Evolutionary conservation across 441 rosid species (phyloP), one percentile per base, ranked within the genome.

Genomic region (Omphalea diandra): DNA sequence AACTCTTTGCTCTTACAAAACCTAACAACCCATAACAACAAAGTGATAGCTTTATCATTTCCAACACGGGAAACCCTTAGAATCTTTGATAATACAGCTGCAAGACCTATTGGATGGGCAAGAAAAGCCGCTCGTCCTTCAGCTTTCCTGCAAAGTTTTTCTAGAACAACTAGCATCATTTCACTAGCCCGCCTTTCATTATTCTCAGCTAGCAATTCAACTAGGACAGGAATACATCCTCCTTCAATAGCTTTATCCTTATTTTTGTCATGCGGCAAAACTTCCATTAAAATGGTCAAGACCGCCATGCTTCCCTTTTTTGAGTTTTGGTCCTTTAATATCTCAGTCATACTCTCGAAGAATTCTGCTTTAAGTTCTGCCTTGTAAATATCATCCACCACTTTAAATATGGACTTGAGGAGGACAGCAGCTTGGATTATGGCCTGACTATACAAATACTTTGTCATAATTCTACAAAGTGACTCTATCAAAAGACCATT

Each of bases 61-160:
- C 73, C 75, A 9, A 76, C 10, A 24, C 71, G 40, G 15, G 79
- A 72, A 59, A 71, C 68, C 65, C 64, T 76, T 35, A 76, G 29
- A 46, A 71, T 58, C 79, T 71, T 76, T 0, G 75, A 66, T 2
- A 57, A 67, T 9, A 76, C 79, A 22, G 72, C 73, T 8, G 79
- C 79, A 36, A 76, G 15, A 29, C 75, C 72, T 5, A 72, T 52
- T 2, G 75, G 69, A 38, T 76, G 72, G 6, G 20, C 50, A 18
- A 76, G n/a, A 43, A 71, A 76, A 29, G 64, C 75, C 33, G 71
- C 72, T 9, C 79, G 63, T 33, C 79, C 79, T 59, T 76, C 75
- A 29, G 79, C 75, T 65, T 60, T 76, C 69, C 61, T 47, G 69
- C 79, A 76, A 6, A 76, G 65, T 4, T 67, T 67, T 47, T 71